Percentiles rank a stretch among this genome's conserved stretches.
Conservation (phyloP, 176 grass and related monocot genomes). For the Secale cereale region DNA sequence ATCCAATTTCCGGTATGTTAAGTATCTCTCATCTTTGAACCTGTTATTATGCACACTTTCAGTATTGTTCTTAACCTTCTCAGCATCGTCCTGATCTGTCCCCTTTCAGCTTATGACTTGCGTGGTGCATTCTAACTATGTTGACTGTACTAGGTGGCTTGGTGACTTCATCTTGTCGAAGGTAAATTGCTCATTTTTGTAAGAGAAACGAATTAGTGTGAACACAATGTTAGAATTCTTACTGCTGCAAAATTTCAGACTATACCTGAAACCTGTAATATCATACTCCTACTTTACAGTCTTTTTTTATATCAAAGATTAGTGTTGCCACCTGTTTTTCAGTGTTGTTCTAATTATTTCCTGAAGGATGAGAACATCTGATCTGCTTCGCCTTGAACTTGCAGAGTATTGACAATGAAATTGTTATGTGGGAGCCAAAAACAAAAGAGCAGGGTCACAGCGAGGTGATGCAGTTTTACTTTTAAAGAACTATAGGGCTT, state of each 20-base stretch:
- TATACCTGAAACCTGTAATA: neutral
- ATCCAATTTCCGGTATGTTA: conserved; percentile 77
- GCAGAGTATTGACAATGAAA: conserved; percentile 97
- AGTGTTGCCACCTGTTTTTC: neutral
- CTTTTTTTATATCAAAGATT: neutral
- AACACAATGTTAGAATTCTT: neutral
- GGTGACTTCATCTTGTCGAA: conserved; percentile 95
- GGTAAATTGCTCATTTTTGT: conserved; percentile 34
- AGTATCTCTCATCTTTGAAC: conserved; percentile 12
- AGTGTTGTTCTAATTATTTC: neutral
- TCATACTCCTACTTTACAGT: neutral
- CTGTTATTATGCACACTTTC: conserved; percentile 1
- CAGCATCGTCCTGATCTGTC: conserved; percentile 2
- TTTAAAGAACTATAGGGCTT: neutral
- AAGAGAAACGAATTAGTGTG: neutral
- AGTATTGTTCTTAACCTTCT: neutral
- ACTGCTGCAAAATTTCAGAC: neutral
- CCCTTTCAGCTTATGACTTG: conserved; percentile 66
- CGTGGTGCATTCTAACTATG: conserved; percentile 83
- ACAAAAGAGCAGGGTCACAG: conserved; percentile 77
- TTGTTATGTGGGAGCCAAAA: conserved; percentile 87
- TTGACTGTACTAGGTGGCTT: conserved; percentile 95
- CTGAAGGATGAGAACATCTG: conserved; percentile 19
- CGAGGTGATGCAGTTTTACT: conserved; percentile 61
- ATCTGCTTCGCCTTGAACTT: conserved; percentile 33